Conservation (phyloP, 768 basidiomycete genomes). For the Termitomyces sp. region DNA sequence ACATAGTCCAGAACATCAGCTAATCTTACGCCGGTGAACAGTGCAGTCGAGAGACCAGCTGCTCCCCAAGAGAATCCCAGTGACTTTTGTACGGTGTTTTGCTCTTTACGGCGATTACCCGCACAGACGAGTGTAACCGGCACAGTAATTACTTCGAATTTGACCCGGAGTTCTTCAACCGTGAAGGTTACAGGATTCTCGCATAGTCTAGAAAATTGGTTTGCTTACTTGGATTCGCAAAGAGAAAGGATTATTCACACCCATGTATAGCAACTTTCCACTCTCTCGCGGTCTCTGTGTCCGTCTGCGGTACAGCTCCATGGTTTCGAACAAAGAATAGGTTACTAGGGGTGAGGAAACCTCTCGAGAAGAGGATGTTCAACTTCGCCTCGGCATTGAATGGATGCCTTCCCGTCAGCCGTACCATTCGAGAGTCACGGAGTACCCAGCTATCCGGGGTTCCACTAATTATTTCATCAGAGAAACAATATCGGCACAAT, state of each 20-base stretch:
- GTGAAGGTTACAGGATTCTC: constrained; percentile 30
- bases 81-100: constrained; percentile 53
- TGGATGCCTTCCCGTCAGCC: constrained; percentile 56
- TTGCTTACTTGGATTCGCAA: neutral
- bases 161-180: constrained; percentile 35
- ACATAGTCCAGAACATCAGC: constrained; percentile 47
- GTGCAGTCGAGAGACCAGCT: constrained; percentile 44
- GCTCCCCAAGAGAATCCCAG: constrained; percentile 56
- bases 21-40: constrained; percentile 57
- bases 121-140: constrained; percentile 62
- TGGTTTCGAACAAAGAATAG: constrained; percentile 62
- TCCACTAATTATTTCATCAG: neutral
- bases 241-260: constrained; percentile 13
- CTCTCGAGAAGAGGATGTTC: constrained; percentile 36
- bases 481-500: neutral
- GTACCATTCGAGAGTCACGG: constrained; percentile 33
- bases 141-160: constrained; percentile 49
- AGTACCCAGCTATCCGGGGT: constrained; percentile 25
- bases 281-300: constrained; percentile 24
- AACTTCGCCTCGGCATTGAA: constrained; percentile 53
- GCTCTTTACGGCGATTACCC: constrained; percentile 58
- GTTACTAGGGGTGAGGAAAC: constrained; percentile 50
- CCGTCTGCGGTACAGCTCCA: constrained; percentile 49
- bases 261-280: constrained; percentile 46
- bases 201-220: constrained; percentile 25